phyloP scores from a whole-genome alignment of 163 green algal genomes.

The Picocystis sp. region DNA sequence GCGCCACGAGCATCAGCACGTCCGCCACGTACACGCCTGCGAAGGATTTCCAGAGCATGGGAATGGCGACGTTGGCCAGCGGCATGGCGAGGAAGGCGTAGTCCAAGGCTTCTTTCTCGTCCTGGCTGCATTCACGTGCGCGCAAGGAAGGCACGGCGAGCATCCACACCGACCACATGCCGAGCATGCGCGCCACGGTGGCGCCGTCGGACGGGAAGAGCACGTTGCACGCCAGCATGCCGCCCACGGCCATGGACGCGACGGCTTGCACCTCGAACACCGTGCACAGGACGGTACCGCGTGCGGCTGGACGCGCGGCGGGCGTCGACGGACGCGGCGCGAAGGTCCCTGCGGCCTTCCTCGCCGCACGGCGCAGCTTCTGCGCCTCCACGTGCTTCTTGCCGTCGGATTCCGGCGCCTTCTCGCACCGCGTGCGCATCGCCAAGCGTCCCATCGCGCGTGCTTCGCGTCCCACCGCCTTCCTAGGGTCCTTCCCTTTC shows the following conservation, averaged over 20 bases:
- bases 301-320: slow-evolving; percentile 42
- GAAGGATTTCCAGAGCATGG: slow-evolving; percentile 88
- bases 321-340: slow-evolving; percentile 56
- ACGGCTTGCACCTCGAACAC: slow-evolving; percentile 58
- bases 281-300: slow-evolving; percentile 54
- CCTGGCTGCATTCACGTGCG: slow-evolving; percentile 66
- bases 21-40: slow-evolving; percentile 74
- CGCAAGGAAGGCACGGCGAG: slow-evolving; percentile 82
- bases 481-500: too few relatives aligned
- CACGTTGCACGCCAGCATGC: slow-evolving; percentile 89
- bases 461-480: too few relatives aligned
- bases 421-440: too few relatives aligned
- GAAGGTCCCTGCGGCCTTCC: slow-evolving; percentile 62
- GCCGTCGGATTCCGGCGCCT: too few relatives aligned
- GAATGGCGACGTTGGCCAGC: slow-evolving; percentile 83
- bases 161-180: slow-evolving; percentile 48
- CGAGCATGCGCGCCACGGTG: slow-evolving; percentile 71
- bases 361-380: slow-evolving; percentile 8
- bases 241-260: slow-evolving; percentile 26
- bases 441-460: too few relatives aligned
- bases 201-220: slow-evolving; percentile 81
- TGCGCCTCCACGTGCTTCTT: too few relatives aligned
- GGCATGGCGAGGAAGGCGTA: slow-evolving; percentile 77
- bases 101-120: slow-evolving; percentile 94
- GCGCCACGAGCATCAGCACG: slow-evolving; percentile 41